Conservation (phyloP, 2,329 filamentous ascomycete species). For the Raffaelea ambrosiae region DNA sequence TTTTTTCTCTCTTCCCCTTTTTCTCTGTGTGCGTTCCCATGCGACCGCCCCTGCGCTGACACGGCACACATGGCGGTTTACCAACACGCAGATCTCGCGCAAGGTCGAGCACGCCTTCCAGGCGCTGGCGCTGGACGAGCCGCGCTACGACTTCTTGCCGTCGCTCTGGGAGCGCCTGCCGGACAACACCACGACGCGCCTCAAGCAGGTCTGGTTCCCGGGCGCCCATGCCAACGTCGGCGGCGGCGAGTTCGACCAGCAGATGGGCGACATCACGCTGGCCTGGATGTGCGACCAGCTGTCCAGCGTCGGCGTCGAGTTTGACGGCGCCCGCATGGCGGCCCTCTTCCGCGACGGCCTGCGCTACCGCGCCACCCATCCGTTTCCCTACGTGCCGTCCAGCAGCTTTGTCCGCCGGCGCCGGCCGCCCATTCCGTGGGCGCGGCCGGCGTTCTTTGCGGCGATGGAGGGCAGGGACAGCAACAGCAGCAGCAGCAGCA, state of each 20-base stretch:
- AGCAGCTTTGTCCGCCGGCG: neutral
- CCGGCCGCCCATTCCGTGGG: neutral
- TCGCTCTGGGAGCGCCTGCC: slow-evolving; percentile 30
- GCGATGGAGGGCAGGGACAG: neutral
- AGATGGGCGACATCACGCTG: slow-evolving; percentile 22
- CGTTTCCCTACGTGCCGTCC: slow-evolving; percentile 19
- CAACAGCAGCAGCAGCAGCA: neutral
- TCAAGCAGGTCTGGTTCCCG: slow-evolving; percentile 45
- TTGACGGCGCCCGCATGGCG: slow-evolving; percentile 17
- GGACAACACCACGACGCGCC: slow-evolving; percentile 17
- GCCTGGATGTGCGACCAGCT: slow-evolving; percentile 28
- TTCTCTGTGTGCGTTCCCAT: too few relatives aligned
- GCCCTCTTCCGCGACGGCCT: slow-evolving; percentile 18
- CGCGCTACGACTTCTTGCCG: slow-evolving; percentile 30
- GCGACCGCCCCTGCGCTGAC: neutral
- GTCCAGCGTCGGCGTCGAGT: slow-evolving; percentile 21
- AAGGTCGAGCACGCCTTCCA: slow-evolving; percentile 40
- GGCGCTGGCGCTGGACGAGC: slow-evolving; percentile 40
- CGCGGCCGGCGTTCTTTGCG: neutral
- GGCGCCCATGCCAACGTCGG: slow-evolving; percentile 56
- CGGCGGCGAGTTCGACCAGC: slow-evolving; percentile 43
- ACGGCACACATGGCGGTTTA: slow-evolving; percentile 22
- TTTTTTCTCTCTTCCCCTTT: neutral
- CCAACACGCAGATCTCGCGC: slow-evolving; percentile 32
- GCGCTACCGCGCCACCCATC: slow-evolving; percentile 22